Base-by-base conservation (phyloP, 2,329 filamentous ascomycete species). In the Stachybotrys elegans region DNA sequence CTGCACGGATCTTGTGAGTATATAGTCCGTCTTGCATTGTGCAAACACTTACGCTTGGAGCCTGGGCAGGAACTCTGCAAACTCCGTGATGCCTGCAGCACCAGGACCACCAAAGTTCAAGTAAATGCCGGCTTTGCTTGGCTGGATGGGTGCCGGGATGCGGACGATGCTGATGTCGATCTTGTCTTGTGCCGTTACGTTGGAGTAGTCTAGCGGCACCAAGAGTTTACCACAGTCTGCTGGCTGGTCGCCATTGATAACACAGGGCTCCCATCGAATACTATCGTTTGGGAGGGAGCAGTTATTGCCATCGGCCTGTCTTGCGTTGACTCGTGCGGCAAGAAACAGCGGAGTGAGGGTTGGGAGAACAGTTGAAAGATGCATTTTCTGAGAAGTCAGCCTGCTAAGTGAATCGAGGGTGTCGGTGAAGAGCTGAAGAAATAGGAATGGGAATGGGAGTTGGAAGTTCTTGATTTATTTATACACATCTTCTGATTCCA, bases 191-290 rank as follows among this genome's bases (percentile, higher is more conserved):
- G 48, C 55, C 20, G 51, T 39, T 2, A 35, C 22, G 9, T 56
- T 27, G 7, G 59, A 56, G 48, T 69, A 69, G 48, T 68, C 66
- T 6, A 68, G 59, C 1, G 66, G 65, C 0, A 68, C 65, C 0
- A 42, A 37, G 16, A 69, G 43, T 19, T 48, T 59, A 21, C 53
- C 60, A 49, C 65, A 68, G 20, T 61, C 25, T 29, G 25, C 25
- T 14, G 25, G 25, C 9, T 9, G 8, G 14, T 9, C 9, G 25
- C 9, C 25, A 29, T 14, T 14, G 25, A 29, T 9, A 8, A 9
- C 25, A 14, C 25, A 29, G 8, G 25, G 25, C 25, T 29, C 14
- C 25, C 25, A 29, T 29, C 25, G 25, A 29, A 29, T 29, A n/a
- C n/a, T n/a, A n/a, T n/a, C n/a, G n/a, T n/a, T n/a, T n/a, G n/a